Evolutionary conservation across 805 yeast genomes (phyloP), one percentile per base, ranked within the genome.

Genomic region (Priceomyces carsonii): DNA sequence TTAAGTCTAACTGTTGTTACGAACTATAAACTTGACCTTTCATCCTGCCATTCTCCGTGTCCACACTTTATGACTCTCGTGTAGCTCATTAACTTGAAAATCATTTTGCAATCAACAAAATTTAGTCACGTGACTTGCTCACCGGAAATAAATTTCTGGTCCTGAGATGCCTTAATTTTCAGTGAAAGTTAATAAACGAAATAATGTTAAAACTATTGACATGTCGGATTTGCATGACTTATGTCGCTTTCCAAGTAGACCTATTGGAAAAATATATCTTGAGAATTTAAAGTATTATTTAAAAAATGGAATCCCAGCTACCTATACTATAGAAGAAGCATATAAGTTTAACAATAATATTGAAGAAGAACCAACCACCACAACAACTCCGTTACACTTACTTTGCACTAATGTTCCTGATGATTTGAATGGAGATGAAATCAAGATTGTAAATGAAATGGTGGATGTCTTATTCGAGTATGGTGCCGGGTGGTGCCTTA

Each of bases 401-500:
- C 70, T 87, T 6, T 73, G 82, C 35, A 74, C 79, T 29, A 67
- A 76, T 28, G 48, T 82, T 8, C 72, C 73, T 1, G 72, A 74
- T 0, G 75, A 77, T 40, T 39, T 60, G 2, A 50, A 61, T 0
- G 69, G 60, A 0, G 84, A 78, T 36, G 67, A 69, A 36, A 44
- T 54, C 1, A 32, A 29, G 3, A 66, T 77, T 1, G 71, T 81
- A 0, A 39, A 62, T 20, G 56, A 61, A 8, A 71, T 90, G 79
- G 79, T 87, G 39, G 76, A 77, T 18, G 71, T 68, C 14, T 59
- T 90, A 39, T 82, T 90, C 45, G 79, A 85, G 51, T 83, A 79
- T 55, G 97, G 97, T 18, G 96, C 95, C 0, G 95, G 95, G 7
- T 90, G 97, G 97, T 82, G 84, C 58, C 69, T 85, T 47, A 66